phyloP scores from a whole-genome alignment of 805 yeast species.

The Crinitomyces ghanaensis region DNA sequence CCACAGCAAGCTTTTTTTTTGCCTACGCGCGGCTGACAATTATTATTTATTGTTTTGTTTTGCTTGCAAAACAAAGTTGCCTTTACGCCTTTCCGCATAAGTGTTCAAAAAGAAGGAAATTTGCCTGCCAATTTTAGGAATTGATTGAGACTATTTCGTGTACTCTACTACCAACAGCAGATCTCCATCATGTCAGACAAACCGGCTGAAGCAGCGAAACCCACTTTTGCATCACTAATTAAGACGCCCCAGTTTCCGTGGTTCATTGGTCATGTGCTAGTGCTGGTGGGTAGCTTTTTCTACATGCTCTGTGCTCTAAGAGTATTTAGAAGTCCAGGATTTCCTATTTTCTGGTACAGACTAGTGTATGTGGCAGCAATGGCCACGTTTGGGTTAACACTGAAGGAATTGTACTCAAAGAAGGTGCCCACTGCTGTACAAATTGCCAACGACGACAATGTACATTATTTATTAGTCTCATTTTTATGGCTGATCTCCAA shows the following conservation, averaged over 20 bases:
- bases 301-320: constrained; percentile 28
- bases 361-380: constrained; percentile 52
- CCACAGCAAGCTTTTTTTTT: too few species aligned
- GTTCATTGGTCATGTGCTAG: constrained; percentile 53
- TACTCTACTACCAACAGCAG: too few species aligned
- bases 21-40: too few species aligned
- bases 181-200: too few species aligned
- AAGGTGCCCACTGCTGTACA: constrained; percentile 18
- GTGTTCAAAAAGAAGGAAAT: too few species aligned
- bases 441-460: constrained; percentile 49
- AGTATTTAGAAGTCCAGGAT: constrained; percentile 18
- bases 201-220: too few species aligned
- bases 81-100: too few species aligned
- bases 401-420: constrained; percentile 42
- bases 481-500: constrained; percentile 48
- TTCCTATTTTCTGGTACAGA: constrained; percentile 42
- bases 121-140: too few species aligned
- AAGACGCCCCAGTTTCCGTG: constrained; percentile 60
- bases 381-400: constrained; percentile 64
- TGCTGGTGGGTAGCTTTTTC: constrained; percentile 31
- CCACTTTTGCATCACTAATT: too few species aligned
- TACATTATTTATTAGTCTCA: constrained; percentile 56
- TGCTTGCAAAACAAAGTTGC: too few species aligned
- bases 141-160: too few species aligned
- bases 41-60: too few species aligned